phyloP scores from a whole-genome alignment of 1,284 basidiomycete genomes.

The Rhodotorula sp. region DNA sequence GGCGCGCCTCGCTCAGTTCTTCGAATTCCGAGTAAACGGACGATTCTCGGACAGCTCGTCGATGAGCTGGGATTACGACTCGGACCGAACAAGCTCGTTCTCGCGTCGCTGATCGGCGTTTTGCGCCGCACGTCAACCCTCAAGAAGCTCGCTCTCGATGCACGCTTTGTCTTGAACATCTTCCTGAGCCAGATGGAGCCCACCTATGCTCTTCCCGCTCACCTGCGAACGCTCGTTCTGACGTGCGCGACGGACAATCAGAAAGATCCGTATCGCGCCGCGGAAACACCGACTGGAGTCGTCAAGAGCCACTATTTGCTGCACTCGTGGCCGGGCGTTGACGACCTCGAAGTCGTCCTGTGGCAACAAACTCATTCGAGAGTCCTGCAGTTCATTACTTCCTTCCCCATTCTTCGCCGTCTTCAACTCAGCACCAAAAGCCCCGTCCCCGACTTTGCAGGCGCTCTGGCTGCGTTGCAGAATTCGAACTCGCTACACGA shows the following conservation, averaged over 20 bases:
- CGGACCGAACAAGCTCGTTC: neutral
- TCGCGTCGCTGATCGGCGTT: neutral
- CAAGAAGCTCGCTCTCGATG: neutral
- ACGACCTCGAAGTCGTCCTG: neutral
- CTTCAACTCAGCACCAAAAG: neutral
- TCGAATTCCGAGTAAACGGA: neutral
- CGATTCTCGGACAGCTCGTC: neutral
- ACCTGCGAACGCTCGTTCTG: neutral
- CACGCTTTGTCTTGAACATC: too few species aligned
- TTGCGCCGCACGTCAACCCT: neutral
- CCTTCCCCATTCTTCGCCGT: neutral
- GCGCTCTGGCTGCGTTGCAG: neutral
- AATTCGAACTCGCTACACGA: neutral
- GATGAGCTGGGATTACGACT: neutral
- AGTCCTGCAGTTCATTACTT: neutral
- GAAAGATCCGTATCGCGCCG: neutral
- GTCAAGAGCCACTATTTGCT: neutral
- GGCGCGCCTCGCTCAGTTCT: neutral
- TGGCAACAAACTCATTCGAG: neutral
- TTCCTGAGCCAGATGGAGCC: too few species aligned
- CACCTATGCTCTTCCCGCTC: neutral
- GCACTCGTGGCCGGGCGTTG: neutral
- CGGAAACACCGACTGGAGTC: neutral
- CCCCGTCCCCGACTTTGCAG: neutral
- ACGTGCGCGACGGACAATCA: neutral